Base-by-base conservation (phyloP, 352 stramenopile species). In the Globisporangium recalcitrans region DNA sequence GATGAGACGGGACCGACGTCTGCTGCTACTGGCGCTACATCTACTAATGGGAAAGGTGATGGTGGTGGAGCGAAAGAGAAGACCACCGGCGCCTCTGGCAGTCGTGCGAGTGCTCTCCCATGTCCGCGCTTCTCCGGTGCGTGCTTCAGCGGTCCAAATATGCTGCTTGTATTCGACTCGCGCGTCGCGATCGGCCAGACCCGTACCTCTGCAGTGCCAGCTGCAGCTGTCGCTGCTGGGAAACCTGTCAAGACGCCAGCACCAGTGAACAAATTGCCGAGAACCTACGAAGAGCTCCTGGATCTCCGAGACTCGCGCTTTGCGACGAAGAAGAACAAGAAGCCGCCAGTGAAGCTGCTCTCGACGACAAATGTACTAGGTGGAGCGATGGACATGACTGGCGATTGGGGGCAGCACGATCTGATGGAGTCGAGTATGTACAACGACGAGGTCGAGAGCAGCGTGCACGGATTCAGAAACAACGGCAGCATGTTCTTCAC, bases 131-230 rank as follows among this genome's bases (percentile, higher is more conserved):
- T 95, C 49, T 93, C 80, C 3, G 84, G 86, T 16, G 86, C 78
- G 22, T 84, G 71, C 59, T 95, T 95, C 52, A 93, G 86, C 56
- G 86, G 86, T 0, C 86, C 86, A 27, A 95, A 95, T 49, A 85
- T 91, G 72, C 70, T 95, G 32, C 60, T 95, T 10, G 73, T 93
- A 32, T 95, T 95, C 53, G 86, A 95, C 57, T 93, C 86, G 22
- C 84, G 84, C 0, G 74, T 89, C 1, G 85, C 83, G 29, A 91
- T 95, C 27, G 83, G 82, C 21, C 85, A 93, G 62, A 82, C 74
- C 1, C 69, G 80, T 2, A 80, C 71, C 52, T 76, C 77, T 1
- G 53, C 64, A 3, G 69, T 71, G 0, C 71, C 84, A 4, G 74
- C 73, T 4, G 74, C 75, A 40, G 69, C 80, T 42, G 73, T 82